Evolutionary conservation across 352 stramenopile species (phyloP), one percentile per base, ranked within the genome.

Genomic region (Globisporangium nagaii): DNA sequence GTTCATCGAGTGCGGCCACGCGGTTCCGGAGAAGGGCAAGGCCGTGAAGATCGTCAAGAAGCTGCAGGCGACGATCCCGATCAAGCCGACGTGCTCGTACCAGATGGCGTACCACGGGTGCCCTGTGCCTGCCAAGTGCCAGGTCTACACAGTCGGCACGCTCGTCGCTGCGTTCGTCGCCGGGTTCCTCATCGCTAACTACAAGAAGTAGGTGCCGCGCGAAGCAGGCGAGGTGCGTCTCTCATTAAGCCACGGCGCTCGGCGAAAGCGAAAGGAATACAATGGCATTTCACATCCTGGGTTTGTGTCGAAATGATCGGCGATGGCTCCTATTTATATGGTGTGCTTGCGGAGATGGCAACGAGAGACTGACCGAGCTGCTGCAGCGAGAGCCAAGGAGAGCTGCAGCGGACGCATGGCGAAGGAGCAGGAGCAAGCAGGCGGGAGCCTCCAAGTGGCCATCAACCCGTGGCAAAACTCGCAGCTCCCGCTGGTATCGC

Each of bases 1-100:
- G 37, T 68, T 91, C 40, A 70, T 84, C 13, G 78, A 87, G 63
- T 91, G 81, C 39, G 81, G 81, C 32, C 71, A 89, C 66, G 65
- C 65, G 49, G 71, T 91, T 46, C 53, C 73, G 15, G 61, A 79
- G 42, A 79, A 78, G 15, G 79, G 79, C 27, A 70, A 76, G 54
- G 81, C 76, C 9, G 72, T 28, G 9, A 72, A 74, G 53, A 71
- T 87, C 25, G 75, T 85, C 65, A 79, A 76, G 60, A 66, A 73
- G 52, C 65, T 89, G n/a, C 50, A 79, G 44, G 41, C 52, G 22
- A 60, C 46, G 32, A 86, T 90, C 48, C 70, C 77, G 1, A 22
- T 88, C 48, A 75, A 66, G 53, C 77, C 79, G 13, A 50, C 57
- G 10, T 79, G 75, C 55, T 65, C 52, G 48, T 81, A 73, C 42